Evolutionary conservation across 139 green algal species (phyloP), one percentile per base, ranked within the genome.

Genomic region (Chlorella sp.): DNA sequence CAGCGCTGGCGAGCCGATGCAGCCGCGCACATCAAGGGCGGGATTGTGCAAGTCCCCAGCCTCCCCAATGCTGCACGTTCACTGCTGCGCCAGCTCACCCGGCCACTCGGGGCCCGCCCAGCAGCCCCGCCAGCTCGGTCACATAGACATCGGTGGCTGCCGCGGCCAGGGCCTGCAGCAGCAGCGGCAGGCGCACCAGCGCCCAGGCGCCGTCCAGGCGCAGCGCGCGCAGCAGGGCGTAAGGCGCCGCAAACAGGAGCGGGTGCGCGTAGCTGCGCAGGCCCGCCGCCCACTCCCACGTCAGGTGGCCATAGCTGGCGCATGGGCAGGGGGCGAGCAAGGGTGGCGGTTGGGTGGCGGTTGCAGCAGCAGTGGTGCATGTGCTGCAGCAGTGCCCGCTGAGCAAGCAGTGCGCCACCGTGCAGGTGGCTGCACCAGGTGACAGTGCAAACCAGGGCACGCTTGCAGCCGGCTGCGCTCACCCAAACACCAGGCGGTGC

Each of bases 211-310:
- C 64, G 73, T 93, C 90, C 2, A 91, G 3, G 20, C 22, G 54
- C 8, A 84, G 34, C 1, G 85, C 24, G 28, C 64, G 34, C 20
- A 93, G 76, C 60, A 87, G 56, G 22, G 84, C 83, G 34, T 95
- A 95, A 2, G 86, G 82, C 8, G 56, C 41, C 1, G 93, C 91
- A 87, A 94, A 96, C 0, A 96, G n/a, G 14, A 87, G 26, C 8
- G 93, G 93, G 87, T 96, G 93, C 8, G 77, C n/a, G 58, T 89
- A 94, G 80, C 83, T 85, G n/a, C 90, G 88, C 28, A 93, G 44
- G 7, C 88, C 92, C 2, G 80, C 91, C 19, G 68, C 82, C 93
- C 93, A 96, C 76, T 96, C 93, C 93, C 93, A 96, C 0, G 93
- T 96, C 32, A 92, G 79, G 70, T 94, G 86, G 28, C 93, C 93